Percentiles rank a stretch among this genome's conserved stretches.
phyloP scores from a whole-genome alignment of 192 early-diverging fungal species.

The Dissophora globulifera region DNA sequence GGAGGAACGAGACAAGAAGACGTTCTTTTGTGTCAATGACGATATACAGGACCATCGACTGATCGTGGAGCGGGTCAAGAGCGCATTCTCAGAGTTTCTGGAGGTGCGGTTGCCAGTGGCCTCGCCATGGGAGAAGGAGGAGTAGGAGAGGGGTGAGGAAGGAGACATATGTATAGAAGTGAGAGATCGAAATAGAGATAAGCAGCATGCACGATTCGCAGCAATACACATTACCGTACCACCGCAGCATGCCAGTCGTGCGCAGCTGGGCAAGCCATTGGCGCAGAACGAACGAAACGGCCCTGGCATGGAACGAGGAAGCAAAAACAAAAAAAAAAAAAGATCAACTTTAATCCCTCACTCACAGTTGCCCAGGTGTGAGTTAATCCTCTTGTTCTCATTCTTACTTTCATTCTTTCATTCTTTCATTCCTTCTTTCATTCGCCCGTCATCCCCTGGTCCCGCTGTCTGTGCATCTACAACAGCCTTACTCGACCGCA shows the following conservation, averaged over 20 bases:
- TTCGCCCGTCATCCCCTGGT: background rate
- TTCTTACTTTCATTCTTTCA: too few relatives aligned
- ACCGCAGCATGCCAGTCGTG: background rate
- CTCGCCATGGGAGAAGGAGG: conserved; percentile 25
- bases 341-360: conserved; percentile 4
- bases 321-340: conserved; percentile 3
- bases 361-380: background rate
- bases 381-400: too few relatives aligned
- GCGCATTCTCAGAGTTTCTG: conserved; percentile 12
- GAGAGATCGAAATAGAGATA: too few relatives aligned
- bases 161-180: too few relatives aligned
- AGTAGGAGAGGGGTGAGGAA: background rate
- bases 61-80: conserved; percentile 10
- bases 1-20: background rate
- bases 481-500: too few relatives aligned
- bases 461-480: too few relatives aligned
- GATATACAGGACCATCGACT: conserved; percentile 23
- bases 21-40: conserved; percentile 48
- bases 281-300: too few relatives aligned
- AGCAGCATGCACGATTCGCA: too few relatives aligned
- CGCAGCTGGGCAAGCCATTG: background rate
- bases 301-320: too few relatives aligned
- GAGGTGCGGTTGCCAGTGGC: conserved; percentile 11
- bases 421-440: background rate
- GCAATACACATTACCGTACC: too few relatives aligned